Evolutionary conservation across 495 filamentous ascomycete genomes (phyloP).

Genomic region (Tuber melanosporum): DNA sequence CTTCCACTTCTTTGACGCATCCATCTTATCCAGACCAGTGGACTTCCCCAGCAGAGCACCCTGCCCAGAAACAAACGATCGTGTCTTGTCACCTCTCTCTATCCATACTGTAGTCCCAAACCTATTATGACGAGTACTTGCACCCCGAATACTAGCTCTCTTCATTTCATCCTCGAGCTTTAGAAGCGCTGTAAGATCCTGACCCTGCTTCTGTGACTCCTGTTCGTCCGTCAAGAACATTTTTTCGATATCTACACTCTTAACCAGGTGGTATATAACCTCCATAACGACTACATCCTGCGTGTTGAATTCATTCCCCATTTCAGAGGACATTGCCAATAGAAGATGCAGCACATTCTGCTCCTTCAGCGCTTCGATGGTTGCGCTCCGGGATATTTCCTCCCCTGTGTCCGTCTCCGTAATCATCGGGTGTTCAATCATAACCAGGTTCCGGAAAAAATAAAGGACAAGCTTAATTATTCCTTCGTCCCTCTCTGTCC

Average conservation of each 20-base stretch:
- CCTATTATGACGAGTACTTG: conserved; percentile 81
- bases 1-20: conserved; percentile 82
- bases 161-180: conserved; percentile 74
- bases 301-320: conserved; percentile 82
- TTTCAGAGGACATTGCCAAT: conserved; percentile 78
- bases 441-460: conserved; percentile 76
- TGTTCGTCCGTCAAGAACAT: conserved; percentile 77
- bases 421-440: conserved; percentile 66
- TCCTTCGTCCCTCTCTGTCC: conserved; percentile 74
- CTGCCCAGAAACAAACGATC: conserved; percentile 83
- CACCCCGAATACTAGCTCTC: conserved; percentile 66
- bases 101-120: conserved; percentile 99
- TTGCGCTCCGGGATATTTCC: conserved; percentile 78
- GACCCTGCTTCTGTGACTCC: conserved; percentile 56
- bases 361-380: conserved; percentile 77
- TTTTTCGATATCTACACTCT: conserved; percentile 77
- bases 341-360: conserved; percentile 86
- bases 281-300: conserved; percentile 85
- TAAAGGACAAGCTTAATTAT: conserved; percentile 89
- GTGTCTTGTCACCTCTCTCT: conserved; percentile 71
- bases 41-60: conserved; percentile 53
- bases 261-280: conserved; percentile 82
- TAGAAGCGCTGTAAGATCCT: conserved; percentile 68
- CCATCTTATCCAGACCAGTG: conserved; percentile 69
- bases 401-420: conserved; percentile 50